Base-by-base conservation (phyloP, 768 basidiomycete species). In the Rhodotorula diobovata region DNA sequence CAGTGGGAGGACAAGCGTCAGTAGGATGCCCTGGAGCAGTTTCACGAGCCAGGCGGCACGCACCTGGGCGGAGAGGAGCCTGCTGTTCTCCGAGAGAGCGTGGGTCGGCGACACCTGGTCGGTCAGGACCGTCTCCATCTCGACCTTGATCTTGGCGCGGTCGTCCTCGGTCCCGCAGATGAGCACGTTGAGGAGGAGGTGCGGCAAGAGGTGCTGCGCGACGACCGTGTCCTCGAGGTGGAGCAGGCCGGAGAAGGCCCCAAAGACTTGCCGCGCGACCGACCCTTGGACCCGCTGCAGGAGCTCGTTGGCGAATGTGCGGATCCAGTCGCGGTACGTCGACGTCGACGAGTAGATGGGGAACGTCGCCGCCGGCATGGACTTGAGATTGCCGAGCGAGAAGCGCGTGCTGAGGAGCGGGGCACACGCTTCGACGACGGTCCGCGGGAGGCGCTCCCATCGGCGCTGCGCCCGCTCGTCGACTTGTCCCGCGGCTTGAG, bases 241-340 rank as follows among this genome's bases (percentile, higher is more conserved):
- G 34, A 97, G 85, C 0, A 90, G 87, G 20, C 88, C 86, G 34
- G 87, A 85, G 77, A 96, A 91, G 15, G 88, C 87, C 16, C 85
- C 82, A 78, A 98, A 99, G 45, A 98, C 87, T 30, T 91, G 55
- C 53, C 57, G 34, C 21, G 70, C 64, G 61, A 67, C 16, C 59
- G 60, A 15, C 21, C 66, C 76, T 32, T 77, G 68, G 20, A 81
- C 79, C 57, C 80, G 76, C 51, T 85, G 83, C 65, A 97, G 90
- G 46, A 99, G 85, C 79, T 91, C 85, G 18, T 85, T 83, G 3
- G 92, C 88, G 93, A 94, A 98, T 0, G 85, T 79, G 74, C 95
- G 93, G 45, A 98, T 85, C 96, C 96, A 99, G 80, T 98, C 94
- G 53, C 94, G 87, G 80, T 97, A 99, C 0, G 92, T 95, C 4